Evolutionary conservation across 495 filamentous ascomycete genomes (phyloP).

Genomic region (Hyaloscypha finlandica): DNA sequence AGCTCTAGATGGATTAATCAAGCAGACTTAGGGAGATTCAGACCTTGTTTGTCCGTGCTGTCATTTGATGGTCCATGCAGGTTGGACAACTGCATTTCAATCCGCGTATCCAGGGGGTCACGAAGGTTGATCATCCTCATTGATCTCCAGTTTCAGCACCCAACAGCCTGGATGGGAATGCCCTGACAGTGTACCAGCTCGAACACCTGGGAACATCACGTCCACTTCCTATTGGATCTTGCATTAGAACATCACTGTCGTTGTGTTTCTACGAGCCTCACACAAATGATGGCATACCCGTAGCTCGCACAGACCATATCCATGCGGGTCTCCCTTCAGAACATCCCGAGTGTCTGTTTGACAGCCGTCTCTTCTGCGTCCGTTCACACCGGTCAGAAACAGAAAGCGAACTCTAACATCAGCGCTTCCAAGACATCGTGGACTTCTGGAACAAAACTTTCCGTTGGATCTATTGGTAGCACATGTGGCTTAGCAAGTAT

Average conservation of each 20-base stretch:
- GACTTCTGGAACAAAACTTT: not conserved
- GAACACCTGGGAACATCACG: not conserved
- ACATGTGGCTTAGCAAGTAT: not conserved
- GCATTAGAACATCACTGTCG: not conserved
- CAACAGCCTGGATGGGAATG: not conserved
- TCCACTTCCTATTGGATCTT: not conserved
- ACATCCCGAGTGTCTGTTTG: constrained; percentile 10
- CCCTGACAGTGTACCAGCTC: not conserved
- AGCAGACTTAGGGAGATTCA: not conserved
- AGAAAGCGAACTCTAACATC: not conserved
- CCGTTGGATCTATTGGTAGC: not conserved
- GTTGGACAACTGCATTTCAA: constrained; percentile 1
- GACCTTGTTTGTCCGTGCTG: not conserved
- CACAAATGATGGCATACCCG: not conserved
- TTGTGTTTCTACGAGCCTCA: not conserved
- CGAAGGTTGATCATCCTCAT: not conserved
- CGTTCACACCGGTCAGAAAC: not conserved
- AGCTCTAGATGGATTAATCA: not conserved
- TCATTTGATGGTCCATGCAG: constrained; percentile 2
- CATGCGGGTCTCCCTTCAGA: not conserved
- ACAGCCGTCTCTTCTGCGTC: not conserved
- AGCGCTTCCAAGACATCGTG: not conserved
- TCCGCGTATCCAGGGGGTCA: not conserved
- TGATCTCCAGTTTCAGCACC: constrained; percentile 3
- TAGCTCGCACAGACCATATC: not conserved